phyloP scores from a whole-genome alignment of 2,329 filamentous ascomycete genomes.

The Cordyceps cicadae region DNA sequence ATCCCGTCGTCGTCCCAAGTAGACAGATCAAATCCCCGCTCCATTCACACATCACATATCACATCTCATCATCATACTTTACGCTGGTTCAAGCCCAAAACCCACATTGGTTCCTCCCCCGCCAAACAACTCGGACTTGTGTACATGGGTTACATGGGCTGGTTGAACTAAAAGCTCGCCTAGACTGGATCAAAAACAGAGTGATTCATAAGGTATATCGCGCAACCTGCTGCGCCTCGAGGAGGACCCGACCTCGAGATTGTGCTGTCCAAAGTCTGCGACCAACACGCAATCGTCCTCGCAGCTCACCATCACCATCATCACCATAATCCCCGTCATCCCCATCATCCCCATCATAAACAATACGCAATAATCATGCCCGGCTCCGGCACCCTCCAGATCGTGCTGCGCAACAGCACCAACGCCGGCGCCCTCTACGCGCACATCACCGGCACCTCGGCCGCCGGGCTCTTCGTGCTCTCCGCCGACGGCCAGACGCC shows the following conservation, averaged over 20 bases:
- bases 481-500: constrained; percentile 56
- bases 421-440: constrained; percentile 49
- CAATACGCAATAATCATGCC: constrained; percentile 7
- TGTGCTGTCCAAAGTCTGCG: background rate
- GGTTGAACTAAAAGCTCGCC: background rate
- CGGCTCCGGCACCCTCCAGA: constrained; percentile 36
- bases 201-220: background rate
- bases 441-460: constrained; percentile 59
- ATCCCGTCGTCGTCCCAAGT: background rate
- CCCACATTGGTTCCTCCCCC: constrained; percentile 4
- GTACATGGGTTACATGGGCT: background rate
- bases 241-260: background rate
- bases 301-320: background rate
- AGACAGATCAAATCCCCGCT: background rate
- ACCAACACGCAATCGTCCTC: too few relatives aligned
- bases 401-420: constrained; percentile 60
- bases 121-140: background rate
- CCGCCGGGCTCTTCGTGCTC: constrained; percentile 53
- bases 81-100: background rate
- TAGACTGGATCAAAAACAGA: background rate
- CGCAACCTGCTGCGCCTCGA: background rate
- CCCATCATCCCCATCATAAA: background rate
- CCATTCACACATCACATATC: background rate
- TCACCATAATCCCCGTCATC: background rate
- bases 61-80: background rate